Evolutionary conservation across 2,329 filamentous ascomycete genomes (phyloP).

Genomic region (Dendrostoma leiphaemia): DNA sequence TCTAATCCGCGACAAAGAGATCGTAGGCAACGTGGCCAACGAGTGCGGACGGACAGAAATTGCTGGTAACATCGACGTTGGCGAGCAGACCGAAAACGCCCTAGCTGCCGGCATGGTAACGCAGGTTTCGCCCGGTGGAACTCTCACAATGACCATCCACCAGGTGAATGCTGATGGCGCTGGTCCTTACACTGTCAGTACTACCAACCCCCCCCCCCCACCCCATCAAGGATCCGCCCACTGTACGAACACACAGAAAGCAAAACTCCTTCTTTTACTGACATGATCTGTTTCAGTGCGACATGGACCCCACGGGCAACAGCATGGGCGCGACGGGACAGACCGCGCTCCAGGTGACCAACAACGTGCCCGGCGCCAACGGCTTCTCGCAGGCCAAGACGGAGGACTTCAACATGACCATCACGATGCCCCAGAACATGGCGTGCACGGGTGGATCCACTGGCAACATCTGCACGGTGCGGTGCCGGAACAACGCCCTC

Average conservation of each 20-base stretch:
- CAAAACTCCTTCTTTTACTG: too few species aligned
- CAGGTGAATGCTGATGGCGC: slow-evolving; percentile 50
- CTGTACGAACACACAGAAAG: too few species aligned
- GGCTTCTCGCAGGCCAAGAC: slow-evolving; percentile 56
- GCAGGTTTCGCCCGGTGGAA: slow-evolving; percentile 41
- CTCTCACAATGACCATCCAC: slow-evolving; percentile 43
- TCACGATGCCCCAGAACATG: slow-evolving; percentile 45
- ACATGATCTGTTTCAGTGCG: too few species aligned
- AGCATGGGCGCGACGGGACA: slow-evolving; percentile 30
- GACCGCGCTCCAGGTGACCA: slow-evolving; percentile 47
- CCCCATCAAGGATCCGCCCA: too few species aligned
- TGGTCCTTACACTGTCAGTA: slow-evolving; percentile 40
- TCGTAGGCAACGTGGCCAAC: slow-evolving; percentile 50
- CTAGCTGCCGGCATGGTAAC: slow-evolving; percentile 44
- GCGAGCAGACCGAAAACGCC: slow-evolving; percentile 49
- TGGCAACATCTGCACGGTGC: slow-evolving; percentile 57
- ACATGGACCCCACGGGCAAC: slow-evolving; percentile 44
- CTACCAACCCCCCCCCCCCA: neutral
- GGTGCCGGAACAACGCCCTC: slow-evolving; percentile 57
- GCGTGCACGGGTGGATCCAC: slow-evolving; percentile 51
- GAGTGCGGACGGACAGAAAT: slow-evolving; percentile 62
- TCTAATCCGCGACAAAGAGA: slow-evolving; percentile 59
- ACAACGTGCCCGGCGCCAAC: slow-evolving; percentile 57
- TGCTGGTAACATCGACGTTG: slow-evolving; percentile 57
- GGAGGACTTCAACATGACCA: slow-evolving; percentile 53